Evolutionary conservation across 1,284 basidiomycete genomes (phyloP), one percentile per base, ranked within the genome.

Genomic region (Cutaneotrichosporon mucoides): DNA sequence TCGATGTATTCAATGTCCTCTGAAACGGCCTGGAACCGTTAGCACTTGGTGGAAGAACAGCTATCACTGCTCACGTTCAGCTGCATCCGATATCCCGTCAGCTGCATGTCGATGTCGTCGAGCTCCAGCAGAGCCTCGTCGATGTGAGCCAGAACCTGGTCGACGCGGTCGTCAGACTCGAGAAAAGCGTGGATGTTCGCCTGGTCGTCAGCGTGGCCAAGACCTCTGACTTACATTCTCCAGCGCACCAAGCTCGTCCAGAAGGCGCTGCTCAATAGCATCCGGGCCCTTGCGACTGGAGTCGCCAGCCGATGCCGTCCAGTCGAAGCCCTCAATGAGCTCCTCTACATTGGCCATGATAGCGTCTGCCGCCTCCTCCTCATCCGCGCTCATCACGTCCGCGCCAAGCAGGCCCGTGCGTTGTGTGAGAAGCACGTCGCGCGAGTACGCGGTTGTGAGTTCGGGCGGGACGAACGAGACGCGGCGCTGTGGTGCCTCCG

Each of bases 311-410:
- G 61, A 65, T 0, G 56, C 88, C 0, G 88, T 86, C 92, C 92
- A 98, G 75, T 99, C 95, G 71, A 97, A 95, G 0, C 94, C 94
- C 71, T 99, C 95, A 9, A 99, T 83, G 90, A 99, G 94, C 74
- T 99, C 96, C 73, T 99, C 96, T 3, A 99, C 91, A 74, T 86
- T 94, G 8, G 87, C 81, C 76, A 96, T 83, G 5, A 89, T 90
- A 5, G 87, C 89, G 67, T 90, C 86, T 42, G 89, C 87, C 54
- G 83, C 84, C 37, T 83, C 88, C 46, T 87, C 84, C 8, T 82
- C 80, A n/a, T 72, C 78, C 7, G 77, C 78, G 16, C 62, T 71
- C 55, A 68, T 73, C 63, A 71, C 58, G 7, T 73, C 72, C 24
- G 73, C 64, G 9, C 69, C 72, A n/a, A 73, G 55, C 0, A 73